Evolutionary conservation across 208 protist genomes (phyloP), one percentile per base, ranked within the genome.

Genomic region (Herpetomonas tarakana): DNA sequence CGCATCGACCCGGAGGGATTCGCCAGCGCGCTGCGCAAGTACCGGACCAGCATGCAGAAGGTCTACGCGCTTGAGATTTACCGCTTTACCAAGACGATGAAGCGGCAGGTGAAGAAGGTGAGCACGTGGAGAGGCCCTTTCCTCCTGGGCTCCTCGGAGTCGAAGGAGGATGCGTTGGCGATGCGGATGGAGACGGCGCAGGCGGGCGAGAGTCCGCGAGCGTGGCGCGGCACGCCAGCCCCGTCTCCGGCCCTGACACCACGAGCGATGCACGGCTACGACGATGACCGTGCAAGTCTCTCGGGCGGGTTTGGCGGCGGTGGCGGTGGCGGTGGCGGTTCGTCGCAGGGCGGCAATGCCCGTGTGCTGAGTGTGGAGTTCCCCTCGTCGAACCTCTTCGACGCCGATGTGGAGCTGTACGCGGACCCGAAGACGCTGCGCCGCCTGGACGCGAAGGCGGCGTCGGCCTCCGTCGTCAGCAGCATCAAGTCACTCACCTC

Each of bases 1-100:
- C 74, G 76, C 41, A 85, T 95, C 56, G 83, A 93, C 52, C 51
- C 79, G 53, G 86, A 85, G 57, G 78, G 76, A 24, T 88, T 83
- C 74, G 71, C 69, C 52, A 80, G 64, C 12, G 76, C 81, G 18
- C 74, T 93, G 62, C 83, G 86, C 19, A 71, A 74, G 30, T 95
- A 95, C 51, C 78, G 89, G 25, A 73, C 71, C n/a, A 74, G 74
- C 57, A 92, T 92, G 86, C 89, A 91, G 59, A 75, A 73, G 50
- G 73, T 95, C 0, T 93, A 92, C 62, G 71, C 77, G 1, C 55
- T 86, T 0, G 83, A 95, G 64, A 81, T 91, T 22, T 52, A 70
- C 9, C 68, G 66, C 35, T 95, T 93, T 58, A 87, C 93, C 68
- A 86, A 90, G 62, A 61, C 65, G n/a, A 47, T 93, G 3, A 73